phyloP scores from a whole-genome alignment of 176 grass and related monocot species.

The Luzula sylvatica region DNA sequence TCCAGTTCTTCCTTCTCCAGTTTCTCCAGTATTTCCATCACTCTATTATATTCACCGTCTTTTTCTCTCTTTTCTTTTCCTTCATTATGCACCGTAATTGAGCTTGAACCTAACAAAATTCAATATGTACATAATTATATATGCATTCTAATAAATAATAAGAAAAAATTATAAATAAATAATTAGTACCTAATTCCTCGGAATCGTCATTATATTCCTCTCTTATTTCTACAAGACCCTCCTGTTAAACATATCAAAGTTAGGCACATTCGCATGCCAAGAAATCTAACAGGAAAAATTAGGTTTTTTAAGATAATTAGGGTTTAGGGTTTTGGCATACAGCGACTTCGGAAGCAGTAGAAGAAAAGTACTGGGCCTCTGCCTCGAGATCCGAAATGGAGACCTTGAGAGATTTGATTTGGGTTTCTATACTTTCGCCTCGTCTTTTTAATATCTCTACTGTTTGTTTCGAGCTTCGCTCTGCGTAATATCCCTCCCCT shows the following conservation, averaged over 20 bases:
- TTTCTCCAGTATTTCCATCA: slow-evolving; percentile 73
- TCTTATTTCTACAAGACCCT: slow-evolving; percentile 95
- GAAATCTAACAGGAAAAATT: slow-evolving; percentile 11
- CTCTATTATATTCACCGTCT: slow-evolving; percentile 49
- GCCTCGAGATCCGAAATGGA: slow-evolving; percentile 61
- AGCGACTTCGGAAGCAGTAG: slow-evolving; percentile 40
- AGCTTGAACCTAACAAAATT: slow-evolving; percentile 27
- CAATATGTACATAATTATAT: slow-evolving; percentile 13
- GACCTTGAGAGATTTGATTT: slow-evolving; percentile 61
- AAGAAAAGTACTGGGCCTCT: slow-evolving; percentile 64
- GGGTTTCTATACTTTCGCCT: slow-evolving; percentile 53
- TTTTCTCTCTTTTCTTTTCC: slow-evolving; percentile 26
- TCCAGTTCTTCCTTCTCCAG: slow-evolving; percentile 67
- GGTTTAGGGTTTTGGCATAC: slow-evolving; percentile 23
- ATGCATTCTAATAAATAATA: neutral
- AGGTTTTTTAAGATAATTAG: slow-evolving; percentile 6
- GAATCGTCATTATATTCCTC: slow-evolving; percentile 69
- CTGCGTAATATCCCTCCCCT: slow-evolving; percentile 73
- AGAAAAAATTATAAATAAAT: slow-evolving; percentile 14
- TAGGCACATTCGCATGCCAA: neutral
- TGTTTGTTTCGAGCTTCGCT: slow-evolving; percentile 75
- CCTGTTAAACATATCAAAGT: slow-evolving; percentile 36
- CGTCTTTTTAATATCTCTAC: slow-evolving; percentile 61
- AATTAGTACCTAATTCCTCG: slow-evolving; percentile 28
- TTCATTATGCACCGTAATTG: slow-evolving; percentile 17